Evolutionary conservation across 2,329 filamentous ascomycete genomes (phyloP), one percentile per base, ranked within the genome.

Genomic region (Exophiala spinifera): DNA sequence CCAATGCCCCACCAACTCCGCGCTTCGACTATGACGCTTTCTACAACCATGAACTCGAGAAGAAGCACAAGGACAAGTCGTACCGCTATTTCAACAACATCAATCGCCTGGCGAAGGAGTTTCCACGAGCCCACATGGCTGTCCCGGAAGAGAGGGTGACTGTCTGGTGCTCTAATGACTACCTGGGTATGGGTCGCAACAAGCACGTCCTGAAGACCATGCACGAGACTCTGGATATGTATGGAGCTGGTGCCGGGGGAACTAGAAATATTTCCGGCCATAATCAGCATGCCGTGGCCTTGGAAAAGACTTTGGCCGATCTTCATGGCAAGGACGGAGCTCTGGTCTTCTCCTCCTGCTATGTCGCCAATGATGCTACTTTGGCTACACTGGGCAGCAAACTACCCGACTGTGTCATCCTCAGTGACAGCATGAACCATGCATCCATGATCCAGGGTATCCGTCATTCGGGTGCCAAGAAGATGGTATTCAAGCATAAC

Each of bases 31-130:
- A 99, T 68, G 85, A 96, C 66, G 82, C 72, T 44, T 99, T 96
- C 74, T 99, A 97, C 76, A 76, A 86, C 62, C 77, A 77, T 58
- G 92, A 99, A 72, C 76, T 99, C 64, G 90, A 96, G 66, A 97
- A 96, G 83, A 99, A 99, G 79, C 94, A 96, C 81, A 91, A 95
- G 80, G 94, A 99, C 81, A 97, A 96, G 78, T 96, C 91, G 49
- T 99, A 99, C 78, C 89, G 94, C 69, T 97, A 97, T 79, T 99
- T 99, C 80, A 99, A 99, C 81, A 99, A 99, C 79, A 99, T 99
- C 84, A 99, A 99, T 70, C 91, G 94, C 33, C 81, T 99, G 57
- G 94, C 94, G 63, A 89, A 94, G 76, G 90, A 97, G 62, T 99
- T 99, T 61, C 94, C 94, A 25, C 89, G 88, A 61, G 94, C 94